Conservation (phyloP, 2,329 filamentous ascomycete species). For the Fusarium nodosum region DNA sequence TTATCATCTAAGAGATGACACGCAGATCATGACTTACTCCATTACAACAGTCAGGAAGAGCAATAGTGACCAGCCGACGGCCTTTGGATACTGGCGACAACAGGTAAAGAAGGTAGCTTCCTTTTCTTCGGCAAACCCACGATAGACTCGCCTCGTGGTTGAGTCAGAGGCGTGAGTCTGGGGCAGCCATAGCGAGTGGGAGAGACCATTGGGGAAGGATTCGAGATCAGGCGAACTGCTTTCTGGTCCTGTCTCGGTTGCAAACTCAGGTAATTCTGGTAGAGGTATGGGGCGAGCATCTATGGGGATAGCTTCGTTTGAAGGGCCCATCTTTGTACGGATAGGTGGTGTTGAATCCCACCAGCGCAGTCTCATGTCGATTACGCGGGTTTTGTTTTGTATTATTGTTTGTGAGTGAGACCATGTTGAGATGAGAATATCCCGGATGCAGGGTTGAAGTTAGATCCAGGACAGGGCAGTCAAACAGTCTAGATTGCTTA, state of each 20-base stretch:
- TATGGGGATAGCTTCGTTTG: slow-evolving; percentile 31
- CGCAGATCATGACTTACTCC: slow-evolving; percentile 30
- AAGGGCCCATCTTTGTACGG: slow-evolving; percentile 32
- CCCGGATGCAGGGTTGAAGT: slow-evolving; percentile 2
- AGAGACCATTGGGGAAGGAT: slow-evolving; percentile 22
- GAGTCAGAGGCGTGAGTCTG: slow-evolving; percentile 35
- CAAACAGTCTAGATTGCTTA: neutral
- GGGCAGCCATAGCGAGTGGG: slow-evolving; percentile 32
- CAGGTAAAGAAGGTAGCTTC: slow-evolving; percentile 38
- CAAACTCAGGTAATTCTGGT: slow-evolving; percentile 38
- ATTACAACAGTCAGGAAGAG: slow-evolving; percentile 47
- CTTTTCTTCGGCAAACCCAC: slow-evolving; percentile 39
- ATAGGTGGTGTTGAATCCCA: slow-evolving; percentile 35
- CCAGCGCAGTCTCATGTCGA: slow-evolving; percentile 38
- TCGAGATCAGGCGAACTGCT: slow-evolving; percentile 26
- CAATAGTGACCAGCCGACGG: slow-evolving; percentile 45
- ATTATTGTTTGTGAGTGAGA: slow-evolving; percentile 31
- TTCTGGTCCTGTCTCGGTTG: slow-evolving; percentile 12
- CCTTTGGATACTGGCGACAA: slow-evolving; percentile 46
- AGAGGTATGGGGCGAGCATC: slow-evolving; percentile 36
- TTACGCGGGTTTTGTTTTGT: slow-evolving; percentile 25
- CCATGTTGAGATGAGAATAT: slow-evolving; percentile 26
- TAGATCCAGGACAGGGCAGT: neutral
- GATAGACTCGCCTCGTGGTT: slow-evolving; percentile 37
- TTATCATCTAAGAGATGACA: neutral